These are phyloP conservation scores for Gossypium laxum DNA, from an alignment of 441 rosid genomes.

Conservation along the genomic window DNA sequence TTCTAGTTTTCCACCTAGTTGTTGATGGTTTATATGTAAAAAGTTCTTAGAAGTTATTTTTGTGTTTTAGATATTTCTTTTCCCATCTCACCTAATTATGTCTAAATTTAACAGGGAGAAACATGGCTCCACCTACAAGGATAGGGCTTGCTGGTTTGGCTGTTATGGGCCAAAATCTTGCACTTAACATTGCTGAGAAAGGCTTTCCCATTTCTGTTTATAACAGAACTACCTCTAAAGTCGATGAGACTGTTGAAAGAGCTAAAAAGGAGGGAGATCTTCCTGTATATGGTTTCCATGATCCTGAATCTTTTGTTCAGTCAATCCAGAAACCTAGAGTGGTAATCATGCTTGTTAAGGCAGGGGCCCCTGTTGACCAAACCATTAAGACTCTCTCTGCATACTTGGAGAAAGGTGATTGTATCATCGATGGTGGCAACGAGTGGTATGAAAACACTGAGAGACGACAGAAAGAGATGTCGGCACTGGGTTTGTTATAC, in stretches of 20 bases:
- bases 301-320: background rate
- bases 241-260: conserved; percentile 1
- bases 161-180: conserved; percentile 92
- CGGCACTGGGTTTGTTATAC: background rate
- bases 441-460: conserved; percentile 75
- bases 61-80: background rate
- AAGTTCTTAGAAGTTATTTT: background rate
- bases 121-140: conserved; percentile 56
- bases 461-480: background rate
- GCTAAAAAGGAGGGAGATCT: conserved; percentile 52
- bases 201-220: conserved; percentile 5
- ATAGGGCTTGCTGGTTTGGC: conserved; percentile 91
- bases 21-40: background rate
- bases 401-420: conserved; percentile 80
- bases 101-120: conserved; percentile 25
- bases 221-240: conserved; percentile 4
- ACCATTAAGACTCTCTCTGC: conserved; percentile 75
- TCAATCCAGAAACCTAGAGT: conserved; percentile 3
- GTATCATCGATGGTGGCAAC: conserved; percentile 91
- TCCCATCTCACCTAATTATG: conserved; percentile 16
- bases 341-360: conserved; percentile 1
- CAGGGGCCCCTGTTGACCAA: conserved; percentile 21
- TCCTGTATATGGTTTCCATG: background rate
- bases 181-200: conserved; percentile 18
- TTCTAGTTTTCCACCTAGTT: background rate